Base-by-base conservation (phyloP, 2,329 filamentous ascomycete species). In the Aspergillus alliaceus region DNA sequence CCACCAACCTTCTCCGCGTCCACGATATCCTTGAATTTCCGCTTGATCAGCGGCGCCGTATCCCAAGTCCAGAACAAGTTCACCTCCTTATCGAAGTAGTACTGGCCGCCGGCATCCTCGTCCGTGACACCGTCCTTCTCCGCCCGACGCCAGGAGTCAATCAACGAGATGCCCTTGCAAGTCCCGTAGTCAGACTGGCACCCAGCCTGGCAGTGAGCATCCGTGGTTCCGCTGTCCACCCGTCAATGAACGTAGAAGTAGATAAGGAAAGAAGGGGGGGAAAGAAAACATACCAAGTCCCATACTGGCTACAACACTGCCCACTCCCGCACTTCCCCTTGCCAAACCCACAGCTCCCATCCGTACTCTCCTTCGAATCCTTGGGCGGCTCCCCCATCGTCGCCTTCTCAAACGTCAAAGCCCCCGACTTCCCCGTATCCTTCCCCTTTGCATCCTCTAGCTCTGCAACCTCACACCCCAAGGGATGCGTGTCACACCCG, bases 21-120 rank as follows among this genome's bases (percentile, higher is more conserved):
- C 3, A 90, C 79, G 34, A 92, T 80, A 4, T 81, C 70, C 3
- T 79, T 73, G 57, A 90, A 84, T 75, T 92, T 92, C 56, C 77
- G 75, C 12, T 70, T 64, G 51, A 92, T 86, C 12, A 85, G 79
- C 7, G 79, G 77, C 0, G 82, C 78, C 0, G 86, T 89, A 59
- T 92, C 90, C 78, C 86, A 91, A 0, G 87, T 87, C 89, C 89
- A 92, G 82, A 89, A 92, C 29, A 87, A 69, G 53, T 81, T 74
- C 62, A 84, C 78, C 4, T 75, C 61, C 0, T 69, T 58, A 66
- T 92, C 89, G 79, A 84, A 89, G 72, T 84, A 91, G 69, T 88
- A 90, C 68, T 86, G 82, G 0, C 87, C 89, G 20, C 88, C 89
- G 2, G 76, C 72, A 2, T 74, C 62, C 2, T 80, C 71, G 61